phyloP scores from a whole-genome alignment of 495 filamentous ascomycete species.

The Aspergillus baeticus region DNA sequence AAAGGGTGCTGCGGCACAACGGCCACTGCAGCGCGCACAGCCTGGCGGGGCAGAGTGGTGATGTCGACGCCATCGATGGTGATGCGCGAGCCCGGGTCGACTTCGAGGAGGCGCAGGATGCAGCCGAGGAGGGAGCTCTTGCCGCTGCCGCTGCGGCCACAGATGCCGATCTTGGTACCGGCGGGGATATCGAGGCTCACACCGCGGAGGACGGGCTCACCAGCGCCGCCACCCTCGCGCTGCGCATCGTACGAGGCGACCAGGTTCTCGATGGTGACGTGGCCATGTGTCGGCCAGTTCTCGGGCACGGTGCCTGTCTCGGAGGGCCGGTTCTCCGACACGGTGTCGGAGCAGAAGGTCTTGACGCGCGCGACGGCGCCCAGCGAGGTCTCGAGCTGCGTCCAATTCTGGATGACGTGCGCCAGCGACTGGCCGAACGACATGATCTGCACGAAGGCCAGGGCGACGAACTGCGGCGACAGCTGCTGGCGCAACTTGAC shows the following conservation, averaged over 20 bases:
- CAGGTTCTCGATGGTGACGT: not conserved
- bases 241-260: not conserved
- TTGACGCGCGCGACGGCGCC: constrained; percentile 2
- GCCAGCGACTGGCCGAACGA: not conserved
- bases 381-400: not conserved
- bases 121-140: not conserved
- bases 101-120: not conserved
- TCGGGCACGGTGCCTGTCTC: not conserved
- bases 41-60: constrained; percentile 25
- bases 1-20: constrained; percentile 48
- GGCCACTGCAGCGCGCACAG: constrained; percentile 29
- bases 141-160: not conserved
- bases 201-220: not conserved
- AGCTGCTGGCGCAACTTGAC: not conserved
- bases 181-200: not conserved
- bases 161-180: not conserved
- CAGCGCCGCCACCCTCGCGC: not conserved
- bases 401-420: not conserved
- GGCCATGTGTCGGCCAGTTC: not conserved
- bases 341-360: not conserved
- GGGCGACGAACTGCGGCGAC: not conserved
- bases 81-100: not conserved
- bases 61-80: not conserved
- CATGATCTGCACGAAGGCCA: not conserved
- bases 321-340: not conserved